phyloP scores from a whole-genome alignment of 352 stramenopile genomes.

The Achlya hypogyna region DNA sequence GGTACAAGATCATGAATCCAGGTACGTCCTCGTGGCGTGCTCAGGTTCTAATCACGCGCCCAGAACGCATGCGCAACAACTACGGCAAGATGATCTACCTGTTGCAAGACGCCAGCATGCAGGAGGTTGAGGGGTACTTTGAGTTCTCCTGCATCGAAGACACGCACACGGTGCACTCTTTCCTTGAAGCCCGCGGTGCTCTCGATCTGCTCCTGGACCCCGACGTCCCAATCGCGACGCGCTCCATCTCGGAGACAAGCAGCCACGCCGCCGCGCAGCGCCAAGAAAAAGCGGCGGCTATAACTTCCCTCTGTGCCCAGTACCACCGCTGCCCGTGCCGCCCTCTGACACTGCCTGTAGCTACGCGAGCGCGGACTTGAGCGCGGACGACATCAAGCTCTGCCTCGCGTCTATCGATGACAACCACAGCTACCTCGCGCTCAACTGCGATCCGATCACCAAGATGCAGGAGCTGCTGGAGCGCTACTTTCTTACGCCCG shows the following conservation, averaged over 20 bases:
- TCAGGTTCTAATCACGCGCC: slow-evolving; percentile 2
- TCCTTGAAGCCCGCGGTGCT: slow-evolving; percentile 56
- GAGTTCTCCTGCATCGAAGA: slow-evolving; percentile 64
- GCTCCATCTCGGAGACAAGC: slow-evolving; percentile 24
- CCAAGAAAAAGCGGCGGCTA: slow-evolving; percentile 27
- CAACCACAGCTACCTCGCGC: slow-evolving; percentile 48
- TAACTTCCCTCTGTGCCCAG: slow-evolving; percentile 24
- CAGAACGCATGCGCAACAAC: slow-evolving; percentile 79
- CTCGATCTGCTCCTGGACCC: slow-evolving; percentile 67
- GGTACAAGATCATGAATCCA: slow-evolving; percentile 94
- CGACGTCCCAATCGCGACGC: slow-evolving; percentile 51
- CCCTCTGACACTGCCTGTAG: slow-evolving; percentile 21
- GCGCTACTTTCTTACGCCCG: slow-evolving; percentile 38
- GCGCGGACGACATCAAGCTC: slow-evolving; percentile 42
- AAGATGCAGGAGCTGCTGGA: slow-evolving; percentile 57
- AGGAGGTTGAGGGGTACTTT: slow-evolving; percentile 56
- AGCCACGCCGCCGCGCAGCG: slow-evolving; percentile 17
- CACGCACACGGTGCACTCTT: slow-evolving; percentile 64
- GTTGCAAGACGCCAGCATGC: slow-evolving; percentile 83
- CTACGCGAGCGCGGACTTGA: slow-evolving; percentile 37
- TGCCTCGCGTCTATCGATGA: slow-evolving; percentile 45
- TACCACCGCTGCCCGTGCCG: slow-evolving; percentile 15
- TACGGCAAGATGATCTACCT: slow-evolving; percentile 95
- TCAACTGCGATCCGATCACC: slow-evolving; percentile 46
- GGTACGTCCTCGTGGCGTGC: slow-evolving; percentile 20